Evolutionary conservation across 78 protist genomes (phyloP).

Genomic region (Dictyostelium firmibasis): DNA sequence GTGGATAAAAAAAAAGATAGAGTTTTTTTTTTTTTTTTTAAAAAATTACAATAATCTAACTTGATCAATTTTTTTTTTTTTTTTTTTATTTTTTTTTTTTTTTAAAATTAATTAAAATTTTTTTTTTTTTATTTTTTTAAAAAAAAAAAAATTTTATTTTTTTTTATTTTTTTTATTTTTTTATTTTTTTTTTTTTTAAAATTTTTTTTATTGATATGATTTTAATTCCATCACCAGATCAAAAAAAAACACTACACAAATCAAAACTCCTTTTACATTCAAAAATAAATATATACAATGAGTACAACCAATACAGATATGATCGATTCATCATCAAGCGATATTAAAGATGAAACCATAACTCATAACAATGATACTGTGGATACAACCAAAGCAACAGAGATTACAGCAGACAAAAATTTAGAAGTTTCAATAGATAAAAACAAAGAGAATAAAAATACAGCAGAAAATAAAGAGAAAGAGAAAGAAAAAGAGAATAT

Average conservation of each 20-base stretch:
- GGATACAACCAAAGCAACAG: conserved; percentile 21
- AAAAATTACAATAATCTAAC: neutral
- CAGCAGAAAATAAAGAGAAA: neutral
- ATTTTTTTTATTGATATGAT: neutral
- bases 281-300: neutral
- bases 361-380: conserved; percentile 1
- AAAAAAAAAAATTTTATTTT: neutral
- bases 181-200: neutral
- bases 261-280: neutral
- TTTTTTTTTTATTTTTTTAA: neutral
- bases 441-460: conserved; percentile 4
- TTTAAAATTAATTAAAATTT: neutral
- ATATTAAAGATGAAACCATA: conserved; percentile 1
- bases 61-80: too few species aligned
- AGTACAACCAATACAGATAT: neutral
- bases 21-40: too few species aligned
- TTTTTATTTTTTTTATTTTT: neutral
- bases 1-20: too few species aligned
- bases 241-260: neutral
- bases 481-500: neutral
- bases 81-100: too few species aligned
- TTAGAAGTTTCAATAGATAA: conserved; percentile 1
- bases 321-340: conserved; percentile 16
- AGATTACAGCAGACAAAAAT: neutral
- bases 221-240: neutral